Base-by-base conservation (phyloP, 2,329 filamentous ascomycete species). In the Fusarium sororula region DNA sequence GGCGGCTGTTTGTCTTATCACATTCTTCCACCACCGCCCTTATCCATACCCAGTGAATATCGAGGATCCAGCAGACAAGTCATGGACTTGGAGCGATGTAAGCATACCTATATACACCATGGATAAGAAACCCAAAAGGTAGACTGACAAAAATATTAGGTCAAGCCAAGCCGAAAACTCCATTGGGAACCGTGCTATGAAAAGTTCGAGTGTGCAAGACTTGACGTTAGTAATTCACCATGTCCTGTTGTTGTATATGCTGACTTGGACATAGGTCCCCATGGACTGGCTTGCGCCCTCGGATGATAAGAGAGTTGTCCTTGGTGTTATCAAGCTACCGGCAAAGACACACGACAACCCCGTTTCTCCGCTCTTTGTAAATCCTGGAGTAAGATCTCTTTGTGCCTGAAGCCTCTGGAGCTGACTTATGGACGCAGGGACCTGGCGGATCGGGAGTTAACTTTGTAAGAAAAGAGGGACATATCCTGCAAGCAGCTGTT, bases 401-500 rank as follows among this genome's bases (percentile, higher is more conserved):
- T 57, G 13, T 37, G 2, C 4, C 17, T 28, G 24, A 11, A 18
- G 6, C 24, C 18, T 26, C 22, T 9, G 42, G 22, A 20, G 28
- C 54, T 72, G 35, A 62, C 47, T 28, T 38, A 26, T 56, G 38
- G 37, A 55, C 24, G 28, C 11, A 84, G 83, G 86, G 87, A 1
- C 87, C 87, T 14, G 87, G 87, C 12, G 87, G 86, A 3, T 87
- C 85, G 5, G 87, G 85, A 7, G 75, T 85, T 0, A 75, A 76
- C 41, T 80, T 81, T 20, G 55, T 85, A 18, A 79, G 72, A 57
- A 72, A 79, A 18, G 75, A 75, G 26, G 83, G 80, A 6, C 72
- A 74, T 20, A 62, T 77, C 24, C 66, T 84, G 7, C 87, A 88
- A 71, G 81, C 81, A 7, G 83, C 88, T 30, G 82, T 87, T 1